Evolutionary conservation across 163 green algal genomes (phyloP), one percentile per base, ranked within the genome.

Genomic region (Volvox carteri): DNA sequence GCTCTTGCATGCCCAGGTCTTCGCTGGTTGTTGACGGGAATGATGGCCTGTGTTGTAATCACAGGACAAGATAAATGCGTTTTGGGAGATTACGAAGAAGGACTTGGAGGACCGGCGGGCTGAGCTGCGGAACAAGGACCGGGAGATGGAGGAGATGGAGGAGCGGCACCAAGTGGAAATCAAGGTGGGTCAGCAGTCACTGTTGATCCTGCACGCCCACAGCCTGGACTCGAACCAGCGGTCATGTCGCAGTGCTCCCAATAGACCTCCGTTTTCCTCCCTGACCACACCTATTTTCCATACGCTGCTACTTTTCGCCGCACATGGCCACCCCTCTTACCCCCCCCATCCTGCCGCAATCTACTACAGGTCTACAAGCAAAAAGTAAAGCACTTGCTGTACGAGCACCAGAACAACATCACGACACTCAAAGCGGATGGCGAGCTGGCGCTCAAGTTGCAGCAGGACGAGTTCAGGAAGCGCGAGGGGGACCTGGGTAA

Each of bases 381-480:
- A 86, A 98, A 98, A 88, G 97, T 99, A 25, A 99, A 98, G 95
- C 97, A 99, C 89, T 79, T 98, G 90, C 92, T 98, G 86, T 98
- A 98, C 78, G 96, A 98, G 94, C 97, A 99, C 85, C 95, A 98
- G 80, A 97, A 97, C 90, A 96, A 96, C 91, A 95, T 98, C 74
- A 94, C 95, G 5, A 95, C 92, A 33, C 95, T 98, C 60, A 98
- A 98, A 88, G 92, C 95, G 33, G 97, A 98, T 73, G 94, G 90
- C 9, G 97, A 98, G 91, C 78, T 95, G 88, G 93, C 94, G 62
- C 88, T 97, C 8, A 97, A 97, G 92, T 87, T 95, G 85, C 93
- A 96, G 90, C 91, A 96, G 79, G 91, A 97, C 65, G 95, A 97
- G 79, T 97, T 94, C 62, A 70, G 90, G 16, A 94, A 93, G 83